phyloP scores from a whole-genome alignment of 495 filamentous ascomycete genomes.

The Hyaloscypha finlandica region DNA sequence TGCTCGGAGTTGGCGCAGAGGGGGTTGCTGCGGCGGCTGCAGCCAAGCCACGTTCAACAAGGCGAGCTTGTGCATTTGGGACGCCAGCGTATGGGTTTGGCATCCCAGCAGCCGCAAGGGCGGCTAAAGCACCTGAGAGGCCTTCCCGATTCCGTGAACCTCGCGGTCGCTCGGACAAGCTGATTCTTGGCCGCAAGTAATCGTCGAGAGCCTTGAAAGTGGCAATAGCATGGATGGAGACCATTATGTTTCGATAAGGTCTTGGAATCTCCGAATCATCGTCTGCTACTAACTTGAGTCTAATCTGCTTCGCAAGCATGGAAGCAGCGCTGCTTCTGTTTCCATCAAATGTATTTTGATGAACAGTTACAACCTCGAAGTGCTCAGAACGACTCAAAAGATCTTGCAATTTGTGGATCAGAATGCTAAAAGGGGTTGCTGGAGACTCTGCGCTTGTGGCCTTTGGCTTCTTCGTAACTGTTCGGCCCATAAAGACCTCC shows the following conservation, averaged over 20 bases:
- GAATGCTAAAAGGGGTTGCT: conserved; percentile 82
- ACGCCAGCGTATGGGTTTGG: conserved; percentile 36
- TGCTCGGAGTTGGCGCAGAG: conserved; percentile 35
- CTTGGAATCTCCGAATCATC: conserved; percentile 87
- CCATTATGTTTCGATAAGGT: conserved; percentile 89
- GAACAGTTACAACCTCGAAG: conserved; percentile 95
- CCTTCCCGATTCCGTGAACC: conserved; percentile 66
- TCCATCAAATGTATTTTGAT: conserved; percentile 88
- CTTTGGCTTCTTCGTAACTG: conserved; percentile 60
- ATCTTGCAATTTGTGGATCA: conserved; percentile 95
- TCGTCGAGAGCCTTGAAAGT: conserved; percentile 97
- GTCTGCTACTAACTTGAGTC: conserved; percentile 85
- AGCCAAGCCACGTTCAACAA: conserved; percentile 43
- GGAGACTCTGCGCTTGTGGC: conserved; percentile 63
- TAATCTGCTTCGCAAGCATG: conserved; percentile 95
- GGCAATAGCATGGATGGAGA: conserved; percentile 97
- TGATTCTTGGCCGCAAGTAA: conserved; percentile 90
- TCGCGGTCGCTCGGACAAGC: conserved; percentile 76
- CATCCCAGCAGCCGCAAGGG: conserved; percentile 72
- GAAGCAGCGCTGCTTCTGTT: conserved; percentile 90
- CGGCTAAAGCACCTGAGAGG: conserved; percentile 65
- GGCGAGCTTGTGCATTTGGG: conserved; percentile 41
- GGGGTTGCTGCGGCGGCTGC: conserved; percentile 32
- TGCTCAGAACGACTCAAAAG: conserved; percentile 94
- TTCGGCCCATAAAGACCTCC: conserved; percentile 88